phyloP scores from a whole-genome alignment of 1,284 basidiomycete species.

The Apiotrichum akiyoshidainum region DNA sequence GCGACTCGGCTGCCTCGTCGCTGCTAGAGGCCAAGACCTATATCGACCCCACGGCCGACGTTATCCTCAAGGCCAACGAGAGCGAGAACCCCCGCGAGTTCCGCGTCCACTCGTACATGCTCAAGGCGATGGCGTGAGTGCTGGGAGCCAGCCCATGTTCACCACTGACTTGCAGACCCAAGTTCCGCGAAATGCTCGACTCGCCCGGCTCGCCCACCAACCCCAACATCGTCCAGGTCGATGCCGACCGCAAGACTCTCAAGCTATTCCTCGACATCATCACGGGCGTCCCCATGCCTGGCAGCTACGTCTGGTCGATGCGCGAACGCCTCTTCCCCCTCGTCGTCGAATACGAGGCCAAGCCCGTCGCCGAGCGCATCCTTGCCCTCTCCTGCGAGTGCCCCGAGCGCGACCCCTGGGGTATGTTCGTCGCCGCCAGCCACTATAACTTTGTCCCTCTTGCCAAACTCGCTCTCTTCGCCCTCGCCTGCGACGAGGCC shows the following conservation, averaged over 20 bases:
- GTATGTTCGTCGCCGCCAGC: constrained; percentile 7
- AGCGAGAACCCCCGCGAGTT: constrained; percentile 17
- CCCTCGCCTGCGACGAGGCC: constrained; percentile 1
- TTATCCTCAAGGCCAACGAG: constrained; percentile 20
- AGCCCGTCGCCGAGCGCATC: constrained; percentile 14
- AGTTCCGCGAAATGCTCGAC: constrained; percentile 2
- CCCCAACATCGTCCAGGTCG: constrained; percentile 1
- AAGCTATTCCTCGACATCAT: constrained; percentile 23
- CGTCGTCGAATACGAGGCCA: constrained; percentile 14
- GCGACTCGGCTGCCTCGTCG: background rate
- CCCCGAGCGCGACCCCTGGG: constrained; percentile 16
- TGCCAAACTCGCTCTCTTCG: constrained; percentile 8
- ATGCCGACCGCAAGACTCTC: constrained; percentile 17
- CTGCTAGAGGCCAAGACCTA: constrained; percentile 14
- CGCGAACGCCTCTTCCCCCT: constrained; percentile 20
- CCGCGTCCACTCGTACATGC: constrained; percentile 22
- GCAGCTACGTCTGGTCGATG: constrained; percentile 8
- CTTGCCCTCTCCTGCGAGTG: constrained; percentile 8
- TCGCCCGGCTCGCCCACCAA: background rate
- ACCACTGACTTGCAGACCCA: constrained; percentile 1
- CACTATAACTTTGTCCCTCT: constrained; percentile 9
- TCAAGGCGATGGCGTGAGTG: constrained; percentile 29
- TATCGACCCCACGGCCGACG: constrained; percentile 26
- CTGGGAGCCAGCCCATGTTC: background rate
- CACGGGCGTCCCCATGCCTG: constrained; percentile 17